Conservation (phyloP, 352 stramenopile genomes). For the Paralagenidium karlingii region DNA sequence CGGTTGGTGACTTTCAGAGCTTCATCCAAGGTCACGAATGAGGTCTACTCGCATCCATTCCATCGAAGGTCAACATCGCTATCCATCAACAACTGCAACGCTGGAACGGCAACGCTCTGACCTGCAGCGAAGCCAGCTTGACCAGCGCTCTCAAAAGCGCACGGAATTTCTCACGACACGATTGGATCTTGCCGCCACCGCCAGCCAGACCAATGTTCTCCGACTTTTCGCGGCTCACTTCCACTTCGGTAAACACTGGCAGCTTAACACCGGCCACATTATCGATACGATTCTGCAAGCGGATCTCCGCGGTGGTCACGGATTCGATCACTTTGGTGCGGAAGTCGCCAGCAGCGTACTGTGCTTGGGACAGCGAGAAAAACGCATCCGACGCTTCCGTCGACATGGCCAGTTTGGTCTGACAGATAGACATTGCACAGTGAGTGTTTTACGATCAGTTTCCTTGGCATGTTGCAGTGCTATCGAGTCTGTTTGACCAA, state of each 20-base stretch:
- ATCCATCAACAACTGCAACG: no score
- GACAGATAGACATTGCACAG: neutral
- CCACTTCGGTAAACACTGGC: slow-evolving; percentile 95
- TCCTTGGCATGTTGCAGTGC: slow-evolving; percentile 4
- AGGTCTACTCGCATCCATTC: slow-evolving; percentile 88
- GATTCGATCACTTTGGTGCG: slow-evolving; percentile 94
- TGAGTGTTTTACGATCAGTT: slow-evolving; percentile 7
- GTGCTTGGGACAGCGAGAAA: slow-evolving; percentile 96
- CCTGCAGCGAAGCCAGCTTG: slow-evolving; percentile 80
- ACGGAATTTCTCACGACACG: slow-evolving; percentile 85
- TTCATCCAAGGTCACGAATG: slow-evolving; percentile 98
- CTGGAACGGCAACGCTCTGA: slow-evolving; percentile 3
- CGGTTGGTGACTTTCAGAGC: slow-evolving; percentile 98
- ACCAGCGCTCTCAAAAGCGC: slow-evolving; percentile 73
- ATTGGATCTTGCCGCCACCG: slow-evolving; percentile 96
- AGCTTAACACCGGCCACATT: slow-evolving; percentile 99
- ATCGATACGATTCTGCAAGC: slow-evolving; percentile 95
- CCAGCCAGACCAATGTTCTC: slow-evolving; percentile 93
- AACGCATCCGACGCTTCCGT: slow-evolving; percentile 89
- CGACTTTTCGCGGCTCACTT: slow-evolving; percentile 88
- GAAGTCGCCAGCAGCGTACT: slow-evolving; percentile 98
- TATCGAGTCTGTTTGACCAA: slow-evolving; percentile 3
- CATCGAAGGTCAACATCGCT: slow-evolving; percentile 61
- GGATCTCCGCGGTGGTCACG: slow-evolving; percentile 90
- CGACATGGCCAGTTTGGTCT: slow-evolving; percentile 82